Evolutionary conservation across 768 basidiomycete species (phyloP), one percentile per base, ranked within the genome.

Genomic region (Suillus occidentalis): DNA sequence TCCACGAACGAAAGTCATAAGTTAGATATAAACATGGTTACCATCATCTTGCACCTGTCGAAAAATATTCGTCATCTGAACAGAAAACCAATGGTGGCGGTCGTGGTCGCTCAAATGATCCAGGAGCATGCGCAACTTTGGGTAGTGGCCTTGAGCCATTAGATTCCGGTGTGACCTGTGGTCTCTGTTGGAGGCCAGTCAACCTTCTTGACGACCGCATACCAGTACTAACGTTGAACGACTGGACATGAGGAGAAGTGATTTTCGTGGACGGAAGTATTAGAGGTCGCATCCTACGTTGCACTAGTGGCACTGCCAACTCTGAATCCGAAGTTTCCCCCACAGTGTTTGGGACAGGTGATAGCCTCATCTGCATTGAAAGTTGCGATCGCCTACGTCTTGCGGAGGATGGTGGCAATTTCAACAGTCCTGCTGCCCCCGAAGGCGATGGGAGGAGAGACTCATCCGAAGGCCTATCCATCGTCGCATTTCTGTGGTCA

Each of bases 61-160:
- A 47, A 69, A 52, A 64, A 60, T 65, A 65, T 28, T 64, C 66
- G 25, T 31, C 28, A 31, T 68, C 66, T 36, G 68, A 55, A 40
- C 65, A 62, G 59, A 78, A 62, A 57, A 67, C 50, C 14, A 76
- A 66, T n/a, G 82, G 83, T 37, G 84, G 79, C 25, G 82, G 79
- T 67, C 84, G 72, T 60, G 80, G 82, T 57, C 78, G 75, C 63
- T 83, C 80, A 68, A 74, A 77, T 45, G 65, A 67, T 62, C 66
- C 73, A 36, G 73, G 70, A 65, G 45, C 66, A 39, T 70, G 61
- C 55, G 63, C 58, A 60, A 66, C 68, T 58, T 62, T 62, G 14
- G 68, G 36, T 36, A 31, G 42, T 25, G 62, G 64, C 28, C 69
- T 69, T 25, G 79, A 78, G 16, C 60, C 70, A 65, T 76, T 75